A percentile compares a stretch with the other conserved stretches of the same genome.
Conservation (phyloP, 2,329 filamentous ascomycete species). For the Aspergillus oerlinghausenensis region DNA sequence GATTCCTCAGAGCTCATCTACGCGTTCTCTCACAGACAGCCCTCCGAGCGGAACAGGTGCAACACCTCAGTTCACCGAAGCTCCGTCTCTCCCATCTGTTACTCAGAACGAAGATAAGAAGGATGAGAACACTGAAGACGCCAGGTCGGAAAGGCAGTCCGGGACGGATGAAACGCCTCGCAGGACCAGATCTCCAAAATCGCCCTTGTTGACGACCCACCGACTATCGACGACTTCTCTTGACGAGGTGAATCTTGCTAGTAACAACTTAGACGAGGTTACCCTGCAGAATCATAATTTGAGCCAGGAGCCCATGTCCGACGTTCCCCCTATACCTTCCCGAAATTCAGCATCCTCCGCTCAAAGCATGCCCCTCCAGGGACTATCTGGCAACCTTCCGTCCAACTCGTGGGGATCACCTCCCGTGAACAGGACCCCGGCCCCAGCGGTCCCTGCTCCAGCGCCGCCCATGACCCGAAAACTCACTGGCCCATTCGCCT, state of each 20-base stretch:
- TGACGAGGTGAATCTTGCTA: slow-evolving; percentile 61
- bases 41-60: slow-evolving; percentile 36
- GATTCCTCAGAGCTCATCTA: slow-evolving; percentile 43
- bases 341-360: slow-evolving; percentile 27
- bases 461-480: slow-evolving; percentile 53
- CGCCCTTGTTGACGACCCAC: slow-evolving; percentile 50
- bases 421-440: slow-evolving; percentile 36
- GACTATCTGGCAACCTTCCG: slow-evolving; percentile 67
- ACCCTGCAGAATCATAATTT: slow-evolving; percentile 23
- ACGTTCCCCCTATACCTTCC: slow-evolving; percentile 30
- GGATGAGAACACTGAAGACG: slow-evolving; percentile 20
- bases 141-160: slow-evolving; percentile 23
- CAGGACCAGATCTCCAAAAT: slow-evolving; percentile 42
- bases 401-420: slow-evolving; percentile 68
- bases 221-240: slow-evolving; percentile 55
- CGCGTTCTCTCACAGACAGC: slow-evolving; percentile 57
- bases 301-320: slow-evolving; percentile 21
- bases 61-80: slow-evolving; percentile 35
- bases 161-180: slow-evolving; percentile 31
- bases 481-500: slow-evolving; percentile 81
- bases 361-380: slow-evolving; percentile 40
- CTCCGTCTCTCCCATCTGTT: slow-evolving; percentile 24
- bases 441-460: slow-evolving; percentile 37
- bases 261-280: slow-evolving; percentile 52
- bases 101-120: slow-evolving; percentile 20